phyloP scores from a whole-genome alignment of 306 rosid species.

The Malus fusca region DNA sequence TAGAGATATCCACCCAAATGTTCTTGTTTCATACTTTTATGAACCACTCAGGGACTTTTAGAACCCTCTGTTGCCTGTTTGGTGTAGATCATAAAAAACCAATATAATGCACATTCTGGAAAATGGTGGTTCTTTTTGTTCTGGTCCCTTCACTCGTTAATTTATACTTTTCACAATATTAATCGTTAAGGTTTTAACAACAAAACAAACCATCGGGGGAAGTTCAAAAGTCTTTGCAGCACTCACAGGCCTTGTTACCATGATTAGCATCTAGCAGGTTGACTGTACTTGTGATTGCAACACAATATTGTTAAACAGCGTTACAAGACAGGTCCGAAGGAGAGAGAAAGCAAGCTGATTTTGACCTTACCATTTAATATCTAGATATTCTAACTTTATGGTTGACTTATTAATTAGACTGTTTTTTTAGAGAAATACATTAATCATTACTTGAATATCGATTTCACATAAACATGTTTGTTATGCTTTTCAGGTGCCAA shows the following conservation, averaged over 20 bases:
- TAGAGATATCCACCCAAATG: not conserved
- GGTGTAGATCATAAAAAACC: not conserved
- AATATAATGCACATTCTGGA: not conserved
- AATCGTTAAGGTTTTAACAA: not conserved
- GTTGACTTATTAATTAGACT: not conserved
- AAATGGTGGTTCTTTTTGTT: not conserved
- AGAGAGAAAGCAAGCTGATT: not conserved
- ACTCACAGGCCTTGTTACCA: not conserved
- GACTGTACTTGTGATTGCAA: not conserved
- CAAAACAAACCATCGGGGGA: not conserved
- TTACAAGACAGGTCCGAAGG: not conserved
- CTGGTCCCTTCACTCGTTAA: not conserved
- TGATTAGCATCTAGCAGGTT: not conserved
- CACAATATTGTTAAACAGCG: not conserved
- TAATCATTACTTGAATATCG: not conserved
- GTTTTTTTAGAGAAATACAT: not conserved
- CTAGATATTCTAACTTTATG: not conserved
- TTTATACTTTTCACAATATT: not conserved
- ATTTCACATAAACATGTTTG: not conserved
- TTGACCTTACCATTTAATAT: not conserved
- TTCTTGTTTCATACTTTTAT: not conserved
- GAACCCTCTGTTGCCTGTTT: not conserved
- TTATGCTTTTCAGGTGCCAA: slow-evolving; percentile 45
- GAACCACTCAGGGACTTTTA: not conserved
- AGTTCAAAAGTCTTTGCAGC: not conserved